Evolutionary conservation across 192 early-diverging fungal species (phyloP), one percentile per base, ranked within the genome.

Genomic region (Backusella psychrophila): DNA sequence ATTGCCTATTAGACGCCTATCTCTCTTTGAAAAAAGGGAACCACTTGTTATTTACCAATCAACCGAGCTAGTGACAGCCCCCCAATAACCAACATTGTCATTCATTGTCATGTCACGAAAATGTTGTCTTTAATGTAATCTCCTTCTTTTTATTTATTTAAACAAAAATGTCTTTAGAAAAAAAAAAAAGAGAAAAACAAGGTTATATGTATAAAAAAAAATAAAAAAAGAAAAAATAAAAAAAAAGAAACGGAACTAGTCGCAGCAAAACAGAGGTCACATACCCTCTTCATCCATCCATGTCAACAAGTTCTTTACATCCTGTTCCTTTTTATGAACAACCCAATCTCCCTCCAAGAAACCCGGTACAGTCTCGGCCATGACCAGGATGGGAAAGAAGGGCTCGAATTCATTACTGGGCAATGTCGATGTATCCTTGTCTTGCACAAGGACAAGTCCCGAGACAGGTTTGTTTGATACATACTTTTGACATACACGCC

Each of bases 61-160:
- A 1, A 80, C 79, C 33, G 79, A 80, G 39, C 79, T 80, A 5
- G 79, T 80, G 29, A 68, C 66, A 53, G 74, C 74, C 39, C 79
- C 79, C 79, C 75, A 80, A 69, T 76, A 80, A 7, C 79, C 79
- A 68, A 72, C 49, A 34, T 19, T 44, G 36, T 33, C 29, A 71
- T 26, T 21, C 49, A 46, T 65, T 21, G 39, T n/a, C 35, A 26
- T 59, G 42, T 44, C 42, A 44, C 42, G 38, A 39, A 39, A 39
- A 39, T 39, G 38, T 17, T 17, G 42, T 17, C 42, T 44, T 44
- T 44, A 44, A 44, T 44, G 42, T 17, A 44, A 44, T 2, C n/a
- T 56, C 38, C 38, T 56, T 33, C 38, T 56, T 33, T 31, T 33
- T 33, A 33, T 49, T 74, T 26, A 56, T 38, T 31, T 31, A 56